Evolutionary conservation across 192 early-diverging fungal genomes (phyloP), one percentile per base, ranked within the genome.

Genomic region (Rhizophagus prolifer): DNA sequence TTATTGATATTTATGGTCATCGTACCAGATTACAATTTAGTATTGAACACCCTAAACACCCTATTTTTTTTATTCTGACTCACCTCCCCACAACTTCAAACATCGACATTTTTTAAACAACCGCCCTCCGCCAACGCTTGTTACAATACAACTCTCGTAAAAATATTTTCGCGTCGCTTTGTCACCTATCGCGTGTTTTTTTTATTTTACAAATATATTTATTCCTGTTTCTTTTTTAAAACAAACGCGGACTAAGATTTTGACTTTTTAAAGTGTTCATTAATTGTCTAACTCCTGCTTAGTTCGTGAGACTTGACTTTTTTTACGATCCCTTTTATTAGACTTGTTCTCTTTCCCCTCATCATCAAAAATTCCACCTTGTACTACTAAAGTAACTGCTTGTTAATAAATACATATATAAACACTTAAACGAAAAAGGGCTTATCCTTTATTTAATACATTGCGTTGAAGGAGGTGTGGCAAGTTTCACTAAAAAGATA

Each of bases 391-490:
- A 34, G 2, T 9, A 5, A 38, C 31, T 38, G 1, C 7, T 66
- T 66, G 19, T 21, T 66, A 66, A 16, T 28, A 63, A 9, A 63
- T 14, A 63, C 10, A 63, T 26, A 63, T 38, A 16, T 38, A 34
- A 16, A 9, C 31, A 36, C 19, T 38, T 19, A 28, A 44, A 21
- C 47, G 19, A 54, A 54, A 47, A 50, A 50, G 47, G 47, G 16
- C 12, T 54, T 54, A 19, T 66, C 19, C 2, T 41, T 36, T 41
- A 41, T 41, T 67, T 67, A 9, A n/a, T 41, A 21, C 44, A 41
- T 67, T 41, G 65, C 36, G 65, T 67, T 67, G 65, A 38, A 67
- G 34, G 65, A 41, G 65, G 65, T n/a, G 65, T 38, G 65, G 65
- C 16, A 34, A 38, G 31, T 34, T 34, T 38, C 65, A 41, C 65